These are phyloP conservation scores for Begonia loranthoides DNA, from an alignment of 306 rosid species.

Conservation along the genomic window DNA sequence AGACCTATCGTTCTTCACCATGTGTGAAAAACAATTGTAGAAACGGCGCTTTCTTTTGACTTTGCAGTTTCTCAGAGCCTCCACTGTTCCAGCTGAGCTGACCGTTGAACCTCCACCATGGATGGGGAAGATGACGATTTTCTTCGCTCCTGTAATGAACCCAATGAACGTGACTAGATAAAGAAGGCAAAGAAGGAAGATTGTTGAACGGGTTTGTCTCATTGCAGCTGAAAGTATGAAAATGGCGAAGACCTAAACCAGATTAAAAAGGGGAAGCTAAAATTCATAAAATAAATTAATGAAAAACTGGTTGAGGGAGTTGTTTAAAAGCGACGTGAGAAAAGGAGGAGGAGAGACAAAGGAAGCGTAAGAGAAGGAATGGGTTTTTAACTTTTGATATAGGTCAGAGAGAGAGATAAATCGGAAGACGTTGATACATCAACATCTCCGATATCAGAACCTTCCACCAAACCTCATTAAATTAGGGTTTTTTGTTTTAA, in stretches of 20 bases:
- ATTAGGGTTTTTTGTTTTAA: background rate
- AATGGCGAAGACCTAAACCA: background rate
- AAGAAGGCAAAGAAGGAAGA: background rate
- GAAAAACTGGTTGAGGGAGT: background rate
- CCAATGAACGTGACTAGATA: background rate
- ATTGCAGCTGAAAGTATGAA: constrained; percentile 1
- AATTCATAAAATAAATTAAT: background rate
- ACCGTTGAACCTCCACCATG: constrained; percentile 18
- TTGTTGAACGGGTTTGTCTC: constrained; percentile 1
- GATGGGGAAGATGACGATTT: constrained; percentile 8
- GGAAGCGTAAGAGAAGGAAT: constrained; percentile 17
- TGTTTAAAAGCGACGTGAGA: background rate
- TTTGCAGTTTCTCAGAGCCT: constrained; percentile 19
- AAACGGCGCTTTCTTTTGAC: constrained; percentile 11
- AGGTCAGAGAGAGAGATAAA: constrained; percentile 16
- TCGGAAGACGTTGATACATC: constrained; percentile 51
- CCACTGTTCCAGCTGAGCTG: constrained; percentile 12
- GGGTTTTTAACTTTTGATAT: constrained; percentile 4
- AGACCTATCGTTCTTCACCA: constrained; percentile 14
- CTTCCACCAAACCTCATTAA: constrained; percentile 71
- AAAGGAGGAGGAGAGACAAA: constrained; percentile 6
- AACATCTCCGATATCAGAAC: constrained; percentile 35
- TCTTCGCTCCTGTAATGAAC: constrained; percentile 20
- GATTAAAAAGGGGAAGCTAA: background rate
- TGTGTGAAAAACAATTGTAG: constrained; percentile 20